A percentile compares a stretch with the other conserved stretches of the same genome.
Evolutionary conservation across 2,329 filamentous ascomycete genomes (phyloP).

Genomic region (Dryadomyces quercivorus): DNA sequence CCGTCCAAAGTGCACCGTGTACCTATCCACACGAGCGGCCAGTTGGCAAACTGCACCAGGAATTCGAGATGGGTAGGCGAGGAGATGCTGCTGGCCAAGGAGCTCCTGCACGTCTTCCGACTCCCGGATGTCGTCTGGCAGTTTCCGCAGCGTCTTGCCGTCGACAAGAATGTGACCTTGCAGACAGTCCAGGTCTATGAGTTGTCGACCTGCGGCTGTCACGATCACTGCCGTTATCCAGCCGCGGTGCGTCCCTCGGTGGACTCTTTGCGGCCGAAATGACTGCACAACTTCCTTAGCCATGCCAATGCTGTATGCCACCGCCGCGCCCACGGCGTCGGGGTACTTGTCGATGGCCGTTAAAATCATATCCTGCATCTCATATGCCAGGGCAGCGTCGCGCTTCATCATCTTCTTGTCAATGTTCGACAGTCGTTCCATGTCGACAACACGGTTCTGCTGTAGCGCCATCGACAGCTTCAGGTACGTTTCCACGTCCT

Average conservation of each 20-base stretch:
- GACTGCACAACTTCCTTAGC: neutral
- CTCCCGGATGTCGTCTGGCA: conserved; percentile 38
- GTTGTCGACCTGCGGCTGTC: conserved; percentile 5
- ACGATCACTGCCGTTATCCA: conserved; percentile 2
- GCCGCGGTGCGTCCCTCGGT: neutral
- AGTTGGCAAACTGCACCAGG: conserved; percentile 38
- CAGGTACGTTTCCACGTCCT: conserved; percentile 1
- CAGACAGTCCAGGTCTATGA: conserved; percentile 22
- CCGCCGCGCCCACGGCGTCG: neutral
- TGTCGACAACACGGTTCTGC: conserved; percentile 4
- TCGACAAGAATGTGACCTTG: conserved; percentile 25
- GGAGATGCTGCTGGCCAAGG: conserved; percentile 41
- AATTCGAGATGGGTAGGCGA: conserved; percentile 37
- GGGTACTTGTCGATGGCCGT: neutral
- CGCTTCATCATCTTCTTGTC: neutral
- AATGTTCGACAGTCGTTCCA: neutral
- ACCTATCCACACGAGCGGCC: conserved; percentile 21
- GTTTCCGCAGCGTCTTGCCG: conserved; percentile 23
- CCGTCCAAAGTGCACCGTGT: conserved; percentile 43
- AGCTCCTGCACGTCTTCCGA: conserved; percentile 31
- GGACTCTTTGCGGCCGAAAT: neutral
- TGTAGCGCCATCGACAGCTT: conserved; percentile 6
- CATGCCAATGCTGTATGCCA: conserved; percentile 1
- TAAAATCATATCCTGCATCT: neutral
- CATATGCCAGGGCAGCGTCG: neutral